A percentile compares a stretch with the other conserved stretches of the same genome.
Conservation (phyloP, 768 basidiomycete species). For the Candolleomyces aberdarensis region DNA sequence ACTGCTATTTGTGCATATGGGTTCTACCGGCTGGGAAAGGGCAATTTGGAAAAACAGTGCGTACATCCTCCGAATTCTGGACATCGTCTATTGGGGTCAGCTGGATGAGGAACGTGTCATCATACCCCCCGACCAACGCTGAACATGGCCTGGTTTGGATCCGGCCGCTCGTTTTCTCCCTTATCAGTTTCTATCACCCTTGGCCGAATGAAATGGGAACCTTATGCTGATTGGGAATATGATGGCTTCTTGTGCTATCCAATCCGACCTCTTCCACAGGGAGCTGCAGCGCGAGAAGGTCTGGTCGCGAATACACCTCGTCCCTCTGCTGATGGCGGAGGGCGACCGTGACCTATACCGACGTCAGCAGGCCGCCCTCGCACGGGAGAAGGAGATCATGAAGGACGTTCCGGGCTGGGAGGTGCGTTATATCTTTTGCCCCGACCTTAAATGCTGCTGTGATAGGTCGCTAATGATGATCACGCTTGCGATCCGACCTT, state of each 20-base stretch:
- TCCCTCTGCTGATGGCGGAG: slow-evolving; percentile 90
- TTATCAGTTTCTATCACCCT: slow-evolving; percentile 37
- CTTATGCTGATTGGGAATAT: slow-evolving; percentile 35
- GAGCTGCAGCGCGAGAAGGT: slow-evolving; percentile 90
- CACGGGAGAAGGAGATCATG: slow-evolving; percentile 88
- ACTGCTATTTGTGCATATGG: slow-evolving; percentile 85
- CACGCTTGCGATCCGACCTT: slow-evolving; percentile 17
- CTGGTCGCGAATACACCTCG: slow-evolving; percentile 94
- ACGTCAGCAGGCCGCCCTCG: slow-evolving; percentile 71
- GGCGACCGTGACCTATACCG: slow-evolving; percentile 89
- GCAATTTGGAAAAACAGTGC: slow-evolving; percentile 90
- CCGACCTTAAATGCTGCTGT: slow-evolving; percentile 6
- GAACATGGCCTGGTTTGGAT: slow-evolving; percentile 69
- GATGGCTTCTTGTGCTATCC: slow-evolving; percentile 32
- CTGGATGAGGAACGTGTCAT: slow-evolving; percentile 68
- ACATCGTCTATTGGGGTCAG: slow-evolving; percentile 38
- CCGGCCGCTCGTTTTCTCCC: slow-evolving; percentile 45
- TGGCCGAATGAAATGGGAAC: slow-evolving; percentile 30
- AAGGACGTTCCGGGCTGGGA: slow-evolving; percentile 91
- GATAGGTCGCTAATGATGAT: slow-evolving; percentile 16
- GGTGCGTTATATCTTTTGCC: slow-evolving; percentile 52
- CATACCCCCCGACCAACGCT: slow-evolving; percentile 54
- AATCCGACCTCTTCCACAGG: slow-evolving; percentile 49
- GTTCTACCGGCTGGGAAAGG: slow-evolving; percentile 87
- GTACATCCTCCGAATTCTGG: slow-evolving; percentile 27